A percentile compares a stretch with the other conserved stretches of the same genome.
Evolutionary conservation across 495 filamentous ascomycete genomes (phyloP).

Genomic region (Entonaema liquescens): DNA sequence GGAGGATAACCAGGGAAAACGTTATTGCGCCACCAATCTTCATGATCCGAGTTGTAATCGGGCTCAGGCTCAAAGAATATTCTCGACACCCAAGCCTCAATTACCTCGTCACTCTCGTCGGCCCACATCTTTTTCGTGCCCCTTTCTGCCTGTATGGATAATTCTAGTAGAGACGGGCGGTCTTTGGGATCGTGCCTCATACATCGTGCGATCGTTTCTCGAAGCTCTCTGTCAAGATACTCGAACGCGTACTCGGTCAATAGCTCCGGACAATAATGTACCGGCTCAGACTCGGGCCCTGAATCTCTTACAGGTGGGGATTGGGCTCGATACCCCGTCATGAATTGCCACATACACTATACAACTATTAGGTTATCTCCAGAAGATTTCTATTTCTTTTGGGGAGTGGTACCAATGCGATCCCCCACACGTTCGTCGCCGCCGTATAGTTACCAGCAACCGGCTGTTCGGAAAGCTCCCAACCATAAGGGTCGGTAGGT

Average conservation of each 20-base stretch:
- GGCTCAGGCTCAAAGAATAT: background rate
- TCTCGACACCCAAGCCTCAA: constrained; percentile 3
- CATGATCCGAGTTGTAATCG: too few species aligned
- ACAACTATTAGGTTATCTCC: background rate
- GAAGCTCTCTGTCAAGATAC: constrained; percentile 1
- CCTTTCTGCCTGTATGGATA: background rate
- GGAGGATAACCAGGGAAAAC: too few species aligned
- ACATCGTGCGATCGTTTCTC: constrained; percentile 4
- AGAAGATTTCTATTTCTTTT: background rate
- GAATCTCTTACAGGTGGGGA: background rate
- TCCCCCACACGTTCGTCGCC: constrained; percentile 28
- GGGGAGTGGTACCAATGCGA: constrained; percentile 20
- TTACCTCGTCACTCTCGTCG: constrained; percentile 4
- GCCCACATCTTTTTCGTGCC: background rate
- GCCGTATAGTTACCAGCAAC: constrained; percentile 31
- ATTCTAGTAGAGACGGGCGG: background rate
- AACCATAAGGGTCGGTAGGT: background rate
- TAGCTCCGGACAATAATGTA: constrained; percentile 14
- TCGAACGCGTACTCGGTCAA: background rate
- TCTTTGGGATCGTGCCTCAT: constrained; percentile 13
- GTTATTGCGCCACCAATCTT: too few species aligned
- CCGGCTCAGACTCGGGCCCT: background rate
- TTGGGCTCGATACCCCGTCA: constrained; percentile 15
- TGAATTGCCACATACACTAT: constrained; percentile 34
- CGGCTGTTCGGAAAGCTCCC: constrained; percentile 17